Conservation (phyloP, 345 rosid genomes). For the Rhizophora apiculata region DNA sequence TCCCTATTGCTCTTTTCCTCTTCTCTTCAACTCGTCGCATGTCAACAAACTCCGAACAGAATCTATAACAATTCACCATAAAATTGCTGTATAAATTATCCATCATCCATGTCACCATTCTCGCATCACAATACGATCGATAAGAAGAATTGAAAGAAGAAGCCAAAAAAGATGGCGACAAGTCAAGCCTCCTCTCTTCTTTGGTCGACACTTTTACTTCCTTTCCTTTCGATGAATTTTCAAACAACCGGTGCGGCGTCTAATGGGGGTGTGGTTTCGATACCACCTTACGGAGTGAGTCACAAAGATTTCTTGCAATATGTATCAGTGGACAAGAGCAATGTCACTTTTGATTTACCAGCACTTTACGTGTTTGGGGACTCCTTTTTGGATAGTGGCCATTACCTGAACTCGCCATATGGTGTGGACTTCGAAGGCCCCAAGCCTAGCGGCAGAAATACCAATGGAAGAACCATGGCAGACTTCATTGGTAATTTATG, state of each 20-base stretch:
- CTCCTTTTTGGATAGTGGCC: background rate
- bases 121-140: background rate
- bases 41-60: background rate
- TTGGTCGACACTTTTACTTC: background rate
- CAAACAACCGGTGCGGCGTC: background rate
- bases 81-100: background rate
- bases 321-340: background rate
- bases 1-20: background rate
- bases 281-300: background rate
- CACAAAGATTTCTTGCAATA: background rate
- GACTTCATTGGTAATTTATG: background rate
- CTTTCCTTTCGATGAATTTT: background rate
- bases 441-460: background rate
- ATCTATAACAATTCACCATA: background rate
- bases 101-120: background rate
- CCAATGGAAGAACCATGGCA: conserved; percentile 6
- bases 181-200: background rate
- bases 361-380: background rate
- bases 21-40: too few relatives aligned
- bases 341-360: background rate
- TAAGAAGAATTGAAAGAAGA: background rate
- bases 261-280: background rate
- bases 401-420: background rate
- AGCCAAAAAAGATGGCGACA: background rate
- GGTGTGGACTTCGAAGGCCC: background rate